Base-by-base conservation (phyloP, 331 rosid genomes). In the Acacia pycnantha region DNA sequence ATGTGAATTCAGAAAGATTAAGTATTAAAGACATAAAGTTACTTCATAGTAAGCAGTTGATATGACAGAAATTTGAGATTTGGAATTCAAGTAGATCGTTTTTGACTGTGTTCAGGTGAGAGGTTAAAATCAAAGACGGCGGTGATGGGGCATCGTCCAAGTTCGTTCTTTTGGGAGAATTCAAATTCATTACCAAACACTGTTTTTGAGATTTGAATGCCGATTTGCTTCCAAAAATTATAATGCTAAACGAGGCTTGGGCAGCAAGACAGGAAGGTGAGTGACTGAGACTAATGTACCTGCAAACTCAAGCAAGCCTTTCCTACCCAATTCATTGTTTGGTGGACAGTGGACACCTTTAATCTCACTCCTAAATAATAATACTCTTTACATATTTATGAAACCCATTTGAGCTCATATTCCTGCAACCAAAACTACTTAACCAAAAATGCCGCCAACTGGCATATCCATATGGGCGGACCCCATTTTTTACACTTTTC, bases 281-380 rank as follows among this genome's bases (percentile, higher is more conserved):
- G 92, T 82, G 91, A 85, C 91, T 80, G 90, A 83, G 87, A 76
- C 82, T 83, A 86, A 81, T 88, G 53, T 82, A 24, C 77, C 93
- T 94, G 86, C 82, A 76, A 85, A 70, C 86, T 84, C 88, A 94
- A 94, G 98, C 97, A 90, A 91, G 51, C 70, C 82, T 73, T 88
- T 85, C 91, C 82, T 85, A 85, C 84, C 88, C 87, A 48, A 77
- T 88, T 82, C 81, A 59, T 53, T 74, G 95, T 91, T 88, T 76
- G 95, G 95, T 89, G 87, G 72, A 44, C 64, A 85, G 95, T 89
- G 87, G 72, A 44, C 64, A 85, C 76, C 96, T 92, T 94, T 77
- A 83, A 86, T 78, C 82, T 82, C 87, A 94, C 98, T 94, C 97
- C 90, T 83, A 79, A 37, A 35, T 27, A 37, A 35, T 27, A 18